These are phyloP conservation scores for Cordyceps pruinosa DNA, from an alignment of 2,329 filamentous ascomycete genomes.

Conservation along the genomic window DNA sequence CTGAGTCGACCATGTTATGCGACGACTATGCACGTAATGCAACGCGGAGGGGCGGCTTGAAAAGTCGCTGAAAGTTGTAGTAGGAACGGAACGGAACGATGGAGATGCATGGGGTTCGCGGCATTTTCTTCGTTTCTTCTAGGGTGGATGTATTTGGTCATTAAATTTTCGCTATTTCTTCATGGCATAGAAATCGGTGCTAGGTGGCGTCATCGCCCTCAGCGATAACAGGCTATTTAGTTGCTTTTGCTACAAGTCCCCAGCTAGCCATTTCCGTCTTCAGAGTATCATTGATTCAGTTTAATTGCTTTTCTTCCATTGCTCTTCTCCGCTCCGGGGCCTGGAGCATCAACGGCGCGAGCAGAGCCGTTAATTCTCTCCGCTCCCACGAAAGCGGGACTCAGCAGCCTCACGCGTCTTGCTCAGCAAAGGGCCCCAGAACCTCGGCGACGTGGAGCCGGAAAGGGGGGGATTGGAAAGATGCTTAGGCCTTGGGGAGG, in stretches of 20 bases:
- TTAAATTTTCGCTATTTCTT: constrained; percentile 6
- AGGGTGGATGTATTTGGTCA: background rate
- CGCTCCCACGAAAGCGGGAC: too few relatives aligned
- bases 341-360: background rate
- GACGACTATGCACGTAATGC: background rate
- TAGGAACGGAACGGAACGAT: too few relatives aligned
- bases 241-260: background rate
- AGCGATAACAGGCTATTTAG: background rate
- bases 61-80: too few relatives aligned
- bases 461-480: too few relatives aligned
- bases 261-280: background rate
- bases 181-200: background rate
- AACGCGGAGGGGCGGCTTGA: background rate
- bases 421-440: too few relatives aligned
- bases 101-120: background rate
- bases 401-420: too few relatives aligned
- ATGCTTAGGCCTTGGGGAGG: constrained; percentile 48
- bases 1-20: background rate
- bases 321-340: too few relatives aligned
- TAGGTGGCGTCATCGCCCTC: background rate
- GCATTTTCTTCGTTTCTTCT: too few relatives aligned
- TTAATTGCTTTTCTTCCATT: background rate
- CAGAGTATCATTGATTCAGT: background rate
- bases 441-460: too few relatives aligned
- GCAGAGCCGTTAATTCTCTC: too few relatives aligned